These are phyloP conservation scores for Logfia minima DNA, from an alignment of 129 eudicot genomes.

Conservation along the genomic window DNA sequence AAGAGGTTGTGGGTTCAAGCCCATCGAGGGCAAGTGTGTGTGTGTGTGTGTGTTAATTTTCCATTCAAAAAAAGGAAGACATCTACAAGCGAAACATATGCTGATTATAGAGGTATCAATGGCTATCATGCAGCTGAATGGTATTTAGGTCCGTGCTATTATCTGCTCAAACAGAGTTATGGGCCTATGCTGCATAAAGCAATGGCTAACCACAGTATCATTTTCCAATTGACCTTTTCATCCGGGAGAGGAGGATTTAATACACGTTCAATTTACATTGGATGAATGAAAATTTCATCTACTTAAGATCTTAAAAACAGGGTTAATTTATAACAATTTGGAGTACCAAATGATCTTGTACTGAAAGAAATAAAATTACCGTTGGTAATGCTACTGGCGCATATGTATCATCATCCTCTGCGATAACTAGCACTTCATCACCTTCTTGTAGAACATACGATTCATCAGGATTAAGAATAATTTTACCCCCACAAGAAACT, in stretches of 20 bases:
- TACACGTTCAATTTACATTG: background rate
- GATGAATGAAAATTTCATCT: background rate
- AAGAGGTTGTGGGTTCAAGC: background rate
- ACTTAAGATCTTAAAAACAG: background rate
- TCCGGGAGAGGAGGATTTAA: background rate
- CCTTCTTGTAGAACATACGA: conserved; percentile 86
- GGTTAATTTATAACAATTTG: conserved; percentile 13
- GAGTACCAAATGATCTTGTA: background rate
- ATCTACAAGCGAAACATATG: too few species aligned
- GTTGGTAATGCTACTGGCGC: conserved; percentile 68
- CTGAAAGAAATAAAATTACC: conserved; percentile 55
- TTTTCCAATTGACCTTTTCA: conserved; percentile 18
- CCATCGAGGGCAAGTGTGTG: too few species aligned
- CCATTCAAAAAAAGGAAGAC: background rate
- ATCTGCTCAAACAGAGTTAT: conserved; percentile 3
- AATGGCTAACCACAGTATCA: background rate
- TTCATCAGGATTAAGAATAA: conserved; percentile 81
- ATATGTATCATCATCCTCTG: conserved; percentile 88
- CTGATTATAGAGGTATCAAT: too few species aligned
- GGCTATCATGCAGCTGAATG: background rate
- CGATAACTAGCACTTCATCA: conserved; percentile 80
- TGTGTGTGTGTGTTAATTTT: too few species aligned
- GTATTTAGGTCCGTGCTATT: background rate
- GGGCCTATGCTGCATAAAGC: conserved; percentile 14
- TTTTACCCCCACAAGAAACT: conserved; percentile 63